Evolutionary conservation across 768 basidiomycete species (phyloP), one percentile per base, ranked within the genome.

Genomic region (Lentinula boryana): DNA sequence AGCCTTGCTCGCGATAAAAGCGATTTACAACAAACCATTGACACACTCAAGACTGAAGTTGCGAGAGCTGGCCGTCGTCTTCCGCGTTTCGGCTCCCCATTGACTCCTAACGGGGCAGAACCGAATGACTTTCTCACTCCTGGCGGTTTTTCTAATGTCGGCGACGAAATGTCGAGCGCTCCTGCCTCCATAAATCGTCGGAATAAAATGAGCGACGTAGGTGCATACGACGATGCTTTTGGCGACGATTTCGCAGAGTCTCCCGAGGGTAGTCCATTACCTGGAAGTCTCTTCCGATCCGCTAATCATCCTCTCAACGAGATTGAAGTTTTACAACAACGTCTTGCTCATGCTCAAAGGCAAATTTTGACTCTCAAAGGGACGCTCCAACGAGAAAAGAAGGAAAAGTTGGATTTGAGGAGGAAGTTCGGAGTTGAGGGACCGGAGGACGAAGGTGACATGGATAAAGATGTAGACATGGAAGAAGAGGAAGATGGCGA

Each of bases 1-100:
- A 87, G 90, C 27, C 80, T 98, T 27, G 86, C 89, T 66, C 84
- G 96, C 63, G 97, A 99, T 71, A 96, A 95, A 77, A 88, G 86
- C 31, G 96, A 99, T 66, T 78, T 99, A 43, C 91, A 95, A 69
- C 84, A 87, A 63, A 77, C 84, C 3, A 76, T 98, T 27, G 94
- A 97, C 66, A 76, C 80, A 3, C 71, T 92, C 68, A 92, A 90
- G 74, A 80, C 80, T 0, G 91, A 95, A 50, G 76, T 85, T 52
- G 81, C 82, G 8, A 84, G 88, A 58, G 84, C 84, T n/a, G 80
- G 78, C 9, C 76, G 85, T 40, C 76, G 83, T 51, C 72, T 88
- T 18, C 84, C 85, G 40, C 80, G 81, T 51, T 89, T 85, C 64
- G 87, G 87, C 5, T 87, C 87, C 3, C 90, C 91, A 3, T 73